Percentiles rank a stretch among this genome's conserved stretches.
Evolutionary conservation across 192 early-diverging fungal species (phyloP).

Genomic region (Entomortierella beljakovae): DNA sequence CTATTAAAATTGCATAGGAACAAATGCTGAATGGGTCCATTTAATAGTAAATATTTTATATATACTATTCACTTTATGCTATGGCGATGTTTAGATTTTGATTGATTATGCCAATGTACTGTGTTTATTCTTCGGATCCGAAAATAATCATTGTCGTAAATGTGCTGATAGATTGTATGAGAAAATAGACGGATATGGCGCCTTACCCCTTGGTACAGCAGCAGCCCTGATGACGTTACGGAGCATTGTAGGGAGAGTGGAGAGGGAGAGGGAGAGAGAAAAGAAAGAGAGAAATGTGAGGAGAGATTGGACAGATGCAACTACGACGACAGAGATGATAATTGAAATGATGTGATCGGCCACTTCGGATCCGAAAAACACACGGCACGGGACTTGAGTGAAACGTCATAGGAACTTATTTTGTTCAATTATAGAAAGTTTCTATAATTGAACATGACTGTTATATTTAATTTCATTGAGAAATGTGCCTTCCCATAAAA

Average conservation of each 20-base stretch:
- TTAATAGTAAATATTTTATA: too few species aligned
- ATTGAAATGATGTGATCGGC: conserved; percentile 4
- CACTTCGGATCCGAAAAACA: conserved; percentile 25
- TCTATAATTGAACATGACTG: conserved; percentile 3
- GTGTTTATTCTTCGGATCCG: conserved; percentile 12
- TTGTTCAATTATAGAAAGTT: neutral
- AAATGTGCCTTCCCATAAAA: too few species aligned
- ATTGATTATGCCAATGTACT: neutral
- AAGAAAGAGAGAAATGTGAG: conserved; percentile 2
- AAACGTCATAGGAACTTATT: neutral
- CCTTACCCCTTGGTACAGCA: conserved; percentile 55
- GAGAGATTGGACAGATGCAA: conserved; percentile 3
- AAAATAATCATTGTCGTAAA: neutral
- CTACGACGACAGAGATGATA: conserved; percentile 11
- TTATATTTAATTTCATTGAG: neutral
- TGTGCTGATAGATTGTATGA: neutral
- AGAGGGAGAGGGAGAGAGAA: conserved; percentile 6
- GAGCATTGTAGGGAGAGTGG: conserved; percentile 30
- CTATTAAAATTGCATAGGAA: conserved; percentile 3
- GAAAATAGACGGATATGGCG: conserved; percentile 4
- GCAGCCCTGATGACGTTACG: conserved; percentile 50
- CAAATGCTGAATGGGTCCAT: neutral
- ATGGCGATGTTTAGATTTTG: too few species aligned
- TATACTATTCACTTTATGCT: too few species aligned
- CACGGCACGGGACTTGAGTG: neutral